Percentiles rank a stretch among this genome's conserved stretches.
These are phyloP conservation scores for Cyberlindnera xylosilytica DNA, from an alignment of 805 yeast species.

Conservation along the genomic window DNA sequence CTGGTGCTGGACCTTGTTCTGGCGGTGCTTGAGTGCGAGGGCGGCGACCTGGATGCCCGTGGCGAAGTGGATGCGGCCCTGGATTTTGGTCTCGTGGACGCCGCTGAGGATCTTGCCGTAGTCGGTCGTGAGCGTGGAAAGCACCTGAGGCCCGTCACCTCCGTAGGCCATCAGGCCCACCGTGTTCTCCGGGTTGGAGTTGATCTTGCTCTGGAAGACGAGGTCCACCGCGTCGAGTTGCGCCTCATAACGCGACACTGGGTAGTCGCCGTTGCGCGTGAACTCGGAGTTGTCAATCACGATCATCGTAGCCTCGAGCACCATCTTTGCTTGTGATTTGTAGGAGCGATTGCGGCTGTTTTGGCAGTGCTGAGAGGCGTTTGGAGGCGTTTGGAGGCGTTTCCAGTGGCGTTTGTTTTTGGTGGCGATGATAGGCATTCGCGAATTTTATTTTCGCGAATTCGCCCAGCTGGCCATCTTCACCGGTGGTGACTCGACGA, in stretches of 20 bases:
- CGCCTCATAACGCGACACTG: slow-evolving; percentile 85
- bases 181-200: slow-evolving; percentile 89
- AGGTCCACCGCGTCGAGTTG: slow-evolving; percentile 87
- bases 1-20: slow-evolving; percentile 88
- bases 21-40: slow-evolving; percentile 92
- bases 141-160: slow-evolving; percentile 82
- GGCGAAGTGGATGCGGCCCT: slow-evolving; percentile 64
- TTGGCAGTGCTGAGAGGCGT: too few species aligned
- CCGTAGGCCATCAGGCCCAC: slow-evolving; percentile 90
- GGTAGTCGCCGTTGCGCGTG: slow-evolving; percentile 93
- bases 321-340: slow-evolving; percentile 48
- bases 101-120: slow-evolving; percentile 84
- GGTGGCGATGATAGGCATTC: too few species aligned
- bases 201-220: slow-evolving; percentile 81
- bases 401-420: too few species aligned
- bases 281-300: slow-evolving; percentile 94
- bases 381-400: slow-evolving; percentile 3
- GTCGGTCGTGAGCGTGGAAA: slow-evolving; percentile 83
- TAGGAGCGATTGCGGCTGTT: too few species aligned
- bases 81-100: slow-evolving; percentile 71
- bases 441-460: background rate
- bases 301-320: slow-evolving; percentile 92
- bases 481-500: too few species aligned
- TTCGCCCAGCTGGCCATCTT: too few species aligned
- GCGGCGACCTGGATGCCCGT: slow-evolving; percentile 93